Percentiles rank a stretch among this genome's conserved stretches.
Evolutionary conservation across 2,329 filamentous ascomycete genomes (phyloP).

Genomic region (Pezicula rhizophila): DNA sequence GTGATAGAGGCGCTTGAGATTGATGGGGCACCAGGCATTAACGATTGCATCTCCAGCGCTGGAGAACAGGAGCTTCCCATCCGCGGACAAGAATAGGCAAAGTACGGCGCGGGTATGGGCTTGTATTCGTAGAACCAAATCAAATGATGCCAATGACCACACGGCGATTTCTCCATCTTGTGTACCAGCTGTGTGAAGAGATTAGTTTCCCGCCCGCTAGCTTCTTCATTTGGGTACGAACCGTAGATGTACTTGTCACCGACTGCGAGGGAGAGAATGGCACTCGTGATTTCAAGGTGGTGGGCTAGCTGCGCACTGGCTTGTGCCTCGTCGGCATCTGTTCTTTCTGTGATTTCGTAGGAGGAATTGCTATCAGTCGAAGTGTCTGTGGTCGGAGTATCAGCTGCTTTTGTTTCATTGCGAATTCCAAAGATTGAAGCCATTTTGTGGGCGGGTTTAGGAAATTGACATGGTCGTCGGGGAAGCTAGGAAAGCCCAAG

Average conservation of each 20-base stretch:
- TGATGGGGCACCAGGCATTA: conserved; percentile 83
- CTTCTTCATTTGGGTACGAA: conserved; percentile 46
- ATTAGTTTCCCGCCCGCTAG: conserved; percentile 82
- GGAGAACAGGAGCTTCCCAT: conserved; percentile 74
- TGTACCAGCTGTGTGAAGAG: conserved; percentile 68
- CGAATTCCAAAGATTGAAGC: conserved; percentile 1
- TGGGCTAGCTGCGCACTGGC: conserved; percentile 54
- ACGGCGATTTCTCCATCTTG: conserved; percentile 90
- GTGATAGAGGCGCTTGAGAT: conserved; percentile 73
- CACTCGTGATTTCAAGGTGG: conserved; percentile 69
- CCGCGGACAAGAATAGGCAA: conserved; percentile 71
- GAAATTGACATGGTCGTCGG: too few species aligned
- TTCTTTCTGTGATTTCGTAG: background rate
- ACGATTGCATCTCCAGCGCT: conserved; percentile 90
- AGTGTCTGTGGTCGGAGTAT: background rate
- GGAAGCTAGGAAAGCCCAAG: too few species aligned
- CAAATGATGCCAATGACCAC: conserved; percentile 85
- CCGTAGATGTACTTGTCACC: conserved; percentile 72
- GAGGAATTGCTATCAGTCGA: background rate
- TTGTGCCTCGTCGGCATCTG: background rate
- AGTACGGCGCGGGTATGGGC: conserved; percentile 90
- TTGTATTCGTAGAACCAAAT: conserved; percentile 71
- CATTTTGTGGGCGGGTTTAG: background rate
- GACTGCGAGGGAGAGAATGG: conserved; percentile 76
- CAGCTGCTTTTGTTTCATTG: background rate